Evolutionary conservation across 176 grass and related monocot genomes (phyloP), one percentile per base, ranked within the genome.

Genomic region (Chloris gayana): DNA sequence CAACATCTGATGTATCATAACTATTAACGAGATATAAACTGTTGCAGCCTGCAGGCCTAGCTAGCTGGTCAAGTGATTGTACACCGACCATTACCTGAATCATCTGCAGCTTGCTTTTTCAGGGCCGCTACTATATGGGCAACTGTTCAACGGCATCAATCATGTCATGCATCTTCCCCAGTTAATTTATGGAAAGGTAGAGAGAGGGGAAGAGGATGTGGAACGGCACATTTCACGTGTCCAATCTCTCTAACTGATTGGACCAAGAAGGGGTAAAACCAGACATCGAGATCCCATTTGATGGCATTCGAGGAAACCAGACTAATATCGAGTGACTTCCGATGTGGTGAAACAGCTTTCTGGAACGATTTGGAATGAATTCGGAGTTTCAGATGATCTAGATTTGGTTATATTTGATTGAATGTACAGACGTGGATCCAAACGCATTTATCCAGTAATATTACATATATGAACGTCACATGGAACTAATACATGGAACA

Each of bases 51-150:
- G 68, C 64, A 50, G 67, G 78, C 47, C 41, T 44, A 39, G 37
- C 37, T 44, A 24, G 67, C 49, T n/a, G 9, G 51, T 14, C 19
- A 50, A 37, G 15, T 41, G 51, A 77, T 63, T 59, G 77, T 69
- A 45, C 68, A 22, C 50, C 62, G 86, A 75, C 76, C 76, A 69
- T 51, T 56, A 75, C 70, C 87, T 88, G 82, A 80, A 80, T 84
- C 82, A 7, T 53, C 76, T 69, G 76, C 41, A 15, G 50, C 22
- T 70, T 35, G 35, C 70, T 75, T 75, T 78, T 84, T 47, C 82
- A 76, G 87, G 71, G 71, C 14, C 34, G 44, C 47, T 18, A 54
- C 82, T 75, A 65, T 72, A 56, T 64, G 27, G 27, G 64, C 15
- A 75, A 21, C 64, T 85, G 64, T 85, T 84, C 33, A 22, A 18